phyloP scores from a whole-genome alignment of 192 early-diverging fungal species.

The Coemansia sp. region DNA sequence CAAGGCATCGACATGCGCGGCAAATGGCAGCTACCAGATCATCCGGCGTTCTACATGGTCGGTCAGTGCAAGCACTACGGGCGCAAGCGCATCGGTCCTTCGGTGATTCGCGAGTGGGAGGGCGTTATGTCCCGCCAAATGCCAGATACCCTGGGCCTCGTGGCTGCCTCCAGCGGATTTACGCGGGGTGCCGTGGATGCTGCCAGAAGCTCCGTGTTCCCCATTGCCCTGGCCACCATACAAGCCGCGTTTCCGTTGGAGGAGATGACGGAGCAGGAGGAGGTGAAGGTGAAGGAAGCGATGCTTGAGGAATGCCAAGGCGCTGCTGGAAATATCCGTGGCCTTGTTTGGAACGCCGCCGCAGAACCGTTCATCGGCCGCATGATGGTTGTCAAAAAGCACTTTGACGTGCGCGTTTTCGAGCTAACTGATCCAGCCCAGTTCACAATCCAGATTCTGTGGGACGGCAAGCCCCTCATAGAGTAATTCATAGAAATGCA shows the following conservation, averaged over 20 bases:
- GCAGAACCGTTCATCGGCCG: conserved; percentile 37
- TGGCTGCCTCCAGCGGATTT: conserved; percentile 39
- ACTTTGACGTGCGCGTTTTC: conserved; percentile 30
- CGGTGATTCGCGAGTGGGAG: conserved; percentile 48
- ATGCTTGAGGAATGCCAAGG: too few species aligned
- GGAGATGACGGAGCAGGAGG: too few species aligned
- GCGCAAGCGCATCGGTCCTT: conserved; percentile 42
- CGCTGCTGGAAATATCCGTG: conserved; percentile 8
- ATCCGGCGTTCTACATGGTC: conserved; percentile 26
- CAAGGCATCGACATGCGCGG: conserved; percentile 41
- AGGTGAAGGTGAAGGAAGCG: not conserved
- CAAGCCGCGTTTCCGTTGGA: too few species aligned
- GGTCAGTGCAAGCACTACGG: conserved; percentile 51
- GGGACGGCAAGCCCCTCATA: conserved; percentile 36
- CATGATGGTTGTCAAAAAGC: conserved; percentile 37
- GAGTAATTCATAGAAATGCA: not conserved
- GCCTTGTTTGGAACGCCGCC: conserved; percentile 48
- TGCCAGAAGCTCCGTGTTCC: conserved; percentile 35
- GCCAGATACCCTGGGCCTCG: conserved; percentile 28
- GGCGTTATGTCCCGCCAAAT: conserved; percentile 49
- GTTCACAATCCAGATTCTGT: conserved; percentile 42
- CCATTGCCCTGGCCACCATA: conserved; percentile 36
- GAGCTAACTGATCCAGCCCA: conserved; percentile 28
- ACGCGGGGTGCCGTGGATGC: conserved; percentile 25
- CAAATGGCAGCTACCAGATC: conserved; percentile 25